phyloP scores from a whole-genome alignment of 352 stramenopile species.

The Globisporangium cederbergense region DNA sequence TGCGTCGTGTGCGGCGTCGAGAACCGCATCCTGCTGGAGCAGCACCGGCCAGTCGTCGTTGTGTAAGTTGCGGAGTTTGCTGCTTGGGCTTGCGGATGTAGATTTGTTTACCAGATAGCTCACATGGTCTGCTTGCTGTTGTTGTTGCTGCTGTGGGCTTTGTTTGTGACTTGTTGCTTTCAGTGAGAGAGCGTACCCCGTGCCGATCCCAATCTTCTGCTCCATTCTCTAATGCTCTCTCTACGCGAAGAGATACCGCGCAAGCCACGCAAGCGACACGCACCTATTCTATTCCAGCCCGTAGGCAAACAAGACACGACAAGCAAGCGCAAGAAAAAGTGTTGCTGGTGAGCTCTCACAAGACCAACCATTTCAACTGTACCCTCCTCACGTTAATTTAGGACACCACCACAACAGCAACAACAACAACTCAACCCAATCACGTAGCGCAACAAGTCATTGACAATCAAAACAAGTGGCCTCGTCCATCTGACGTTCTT shows the following conservation, averaged over 20 bases:
- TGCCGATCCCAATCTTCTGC: conserved; percentile 70
- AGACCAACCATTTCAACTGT: background rate
- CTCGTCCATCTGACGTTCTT: background rate
- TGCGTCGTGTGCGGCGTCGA: conserved; percentile 51
- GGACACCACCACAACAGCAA: background rate
- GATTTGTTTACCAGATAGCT: background rate
- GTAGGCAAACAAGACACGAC: background rate
- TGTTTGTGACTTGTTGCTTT: background rate
- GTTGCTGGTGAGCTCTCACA: background rate
- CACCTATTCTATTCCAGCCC: background rate
- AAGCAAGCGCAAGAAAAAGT: background rate
- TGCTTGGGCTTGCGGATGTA: background rate
- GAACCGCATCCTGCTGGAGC: conserved; percentile 62
- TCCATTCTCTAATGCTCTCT: conserved; percentile 22
- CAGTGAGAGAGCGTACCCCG: conserved; percentile 33
- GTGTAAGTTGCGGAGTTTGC: conserved; percentile 32
- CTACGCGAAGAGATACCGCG: background rate
- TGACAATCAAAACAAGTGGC: background rate
- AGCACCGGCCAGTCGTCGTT: conserved; percentile 35
- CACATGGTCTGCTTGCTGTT: background rate
- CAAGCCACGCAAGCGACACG: background rate
- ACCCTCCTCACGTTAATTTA: background rate
- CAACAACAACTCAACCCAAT: background rate
- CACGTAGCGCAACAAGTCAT: background rate
- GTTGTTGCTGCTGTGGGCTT: background rate